These are phyloP conservation scores for Apiospora sp. DNA, from an alignment of 2,329 filamentous ascomycete species.

Conservation along the genomic window DNA sequence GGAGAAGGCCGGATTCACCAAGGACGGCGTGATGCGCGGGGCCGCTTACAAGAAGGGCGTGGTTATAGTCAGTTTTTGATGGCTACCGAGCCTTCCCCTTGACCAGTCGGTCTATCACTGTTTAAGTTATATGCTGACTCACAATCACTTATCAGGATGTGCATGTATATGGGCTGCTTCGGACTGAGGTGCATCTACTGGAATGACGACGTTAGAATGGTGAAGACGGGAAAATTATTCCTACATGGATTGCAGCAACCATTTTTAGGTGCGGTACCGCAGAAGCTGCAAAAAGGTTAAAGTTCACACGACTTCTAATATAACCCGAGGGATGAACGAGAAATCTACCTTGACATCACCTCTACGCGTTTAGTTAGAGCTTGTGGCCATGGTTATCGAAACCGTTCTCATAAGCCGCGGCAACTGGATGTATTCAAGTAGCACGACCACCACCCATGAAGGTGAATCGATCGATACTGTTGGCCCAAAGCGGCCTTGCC, in stretches of 20 bases:
- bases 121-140: constrained; percentile 42
- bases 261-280: not conserved
- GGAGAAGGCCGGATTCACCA: constrained; percentile 50
- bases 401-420: not conserved
- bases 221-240: not conserved
- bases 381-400: not conserved
- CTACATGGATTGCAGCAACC: not conserved
- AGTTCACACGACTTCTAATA: not conserved
- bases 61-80: constrained; percentile 44
- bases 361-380: not conserved
- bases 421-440: not conserved
- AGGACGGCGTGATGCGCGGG: constrained; percentile 53
- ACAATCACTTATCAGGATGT: not conserved
- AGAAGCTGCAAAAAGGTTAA: not conserved
- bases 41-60: constrained; percentile 52
- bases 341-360: not conserved
- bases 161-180: constrained; percentile 11
- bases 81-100: no score
- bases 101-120: not conserved
- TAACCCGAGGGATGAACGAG: not conserved
- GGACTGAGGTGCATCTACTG: constrained; percentile 5
- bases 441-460: no score
- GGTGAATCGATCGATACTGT: not conserved
- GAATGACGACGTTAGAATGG: not conserved
- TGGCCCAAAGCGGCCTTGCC: not conserved